Evolutionary conservation across 2,329 filamentous ascomycete genomes (phyloP).

Genomic region (Sarocladiaceae sp.): DNA sequence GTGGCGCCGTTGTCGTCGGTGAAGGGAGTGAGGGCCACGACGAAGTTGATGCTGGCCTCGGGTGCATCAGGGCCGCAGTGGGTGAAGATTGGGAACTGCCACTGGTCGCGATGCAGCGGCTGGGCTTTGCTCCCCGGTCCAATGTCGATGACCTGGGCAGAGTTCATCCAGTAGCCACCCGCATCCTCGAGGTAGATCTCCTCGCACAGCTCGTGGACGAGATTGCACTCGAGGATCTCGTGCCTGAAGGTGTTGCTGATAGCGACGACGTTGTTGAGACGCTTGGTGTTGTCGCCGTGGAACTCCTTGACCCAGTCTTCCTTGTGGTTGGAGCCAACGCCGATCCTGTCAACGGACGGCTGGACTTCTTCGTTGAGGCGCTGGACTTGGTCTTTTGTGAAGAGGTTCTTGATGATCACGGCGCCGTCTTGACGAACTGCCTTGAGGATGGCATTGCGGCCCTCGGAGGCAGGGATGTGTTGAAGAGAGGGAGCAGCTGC

Average conservation of each 20-base stretch:
- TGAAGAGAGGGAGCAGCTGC: neutral
- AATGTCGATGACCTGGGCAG: constrained; percentile 19
- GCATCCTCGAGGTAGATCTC: constrained; percentile 17
- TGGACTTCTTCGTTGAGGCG: constrained; percentile 9
- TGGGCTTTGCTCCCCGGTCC: constrained; percentile 18
- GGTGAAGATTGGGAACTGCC: constrained; percentile 11
- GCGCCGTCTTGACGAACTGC: constrained; percentile 7
- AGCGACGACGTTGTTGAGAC: constrained; percentile 17
- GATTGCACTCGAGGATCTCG: constrained; percentile 20
- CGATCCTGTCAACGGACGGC: constrained; percentile 1
- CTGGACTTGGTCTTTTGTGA: constrained; percentile 5
- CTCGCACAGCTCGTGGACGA: constrained; percentile 16
- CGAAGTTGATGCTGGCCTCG: constrained; percentile 14
- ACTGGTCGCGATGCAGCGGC: constrained; percentile 19
- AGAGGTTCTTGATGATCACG: constrained; percentile 9
- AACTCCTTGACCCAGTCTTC: constrained; percentile 9
- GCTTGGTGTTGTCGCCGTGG: constrained; percentile 20
- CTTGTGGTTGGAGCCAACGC: constrained; percentile 6
- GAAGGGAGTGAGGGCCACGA: constrained; percentile 14
- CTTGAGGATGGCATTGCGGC: constrained; percentile 4
- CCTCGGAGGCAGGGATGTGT: neutral
- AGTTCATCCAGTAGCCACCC: constrained; percentile 22
- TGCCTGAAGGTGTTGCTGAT: constrained; percentile 21
- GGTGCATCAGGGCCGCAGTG: constrained; percentile 11
- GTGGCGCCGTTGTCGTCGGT: constrained; percentile 17